Conservation (phyloP, 371 early-diverging fungal genomes). For the Mucor mucedo region DNA sequence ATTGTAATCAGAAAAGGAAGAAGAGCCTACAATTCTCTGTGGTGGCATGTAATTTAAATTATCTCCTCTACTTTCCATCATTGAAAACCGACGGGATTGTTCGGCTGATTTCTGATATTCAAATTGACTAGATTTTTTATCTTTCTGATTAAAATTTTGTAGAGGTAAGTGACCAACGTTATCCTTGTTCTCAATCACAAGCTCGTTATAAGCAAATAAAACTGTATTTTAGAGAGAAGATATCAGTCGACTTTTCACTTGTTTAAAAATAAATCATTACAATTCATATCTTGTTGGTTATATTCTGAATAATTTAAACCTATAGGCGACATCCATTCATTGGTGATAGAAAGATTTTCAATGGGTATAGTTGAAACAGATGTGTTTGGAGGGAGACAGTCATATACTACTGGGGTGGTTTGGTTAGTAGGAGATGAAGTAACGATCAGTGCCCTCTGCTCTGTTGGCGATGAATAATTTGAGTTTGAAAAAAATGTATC, state of each 20-base stretch:
- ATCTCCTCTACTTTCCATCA: constrained; percentile 4
- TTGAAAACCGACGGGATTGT: constrained; percentile 18
- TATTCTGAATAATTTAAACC: constrained; percentile 6
- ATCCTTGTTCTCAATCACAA: background rate
- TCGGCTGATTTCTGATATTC: constrained; percentile 9
- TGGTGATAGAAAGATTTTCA: constrained; percentile 12
- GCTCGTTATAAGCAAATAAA: constrained; percentile 3
- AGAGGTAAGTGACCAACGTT: background rate
- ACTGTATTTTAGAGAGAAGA: background rate
- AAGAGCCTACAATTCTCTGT: background rate
- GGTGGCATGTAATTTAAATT: background rate
- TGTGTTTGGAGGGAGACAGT: constrained; percentile 3
- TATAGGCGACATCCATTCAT: constrained; percentile 12
- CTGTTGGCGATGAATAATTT: background rate
- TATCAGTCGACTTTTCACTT: background rate
- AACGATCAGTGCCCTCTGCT: background rate
- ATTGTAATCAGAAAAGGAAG: background rate
- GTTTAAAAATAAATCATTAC: constrained; percentile 2
- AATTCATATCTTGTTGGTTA: constrained; percentile 9
- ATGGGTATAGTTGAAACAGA: constrained; percentile 11
- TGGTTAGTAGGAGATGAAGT: constrained; percentile 3
- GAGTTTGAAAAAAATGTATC: constrained; percentile 1
- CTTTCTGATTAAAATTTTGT: background rate
- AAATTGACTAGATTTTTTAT: background rate
- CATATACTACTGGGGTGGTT: constrained; percentile 2